Percentiles rank a stretch among this genome's conserved stretches.
Evolutionary conservation across 2,329 filamentous ascomycete genomes (phyloP).

Genomic region (Chalaropsis thielavioides): DNA sequence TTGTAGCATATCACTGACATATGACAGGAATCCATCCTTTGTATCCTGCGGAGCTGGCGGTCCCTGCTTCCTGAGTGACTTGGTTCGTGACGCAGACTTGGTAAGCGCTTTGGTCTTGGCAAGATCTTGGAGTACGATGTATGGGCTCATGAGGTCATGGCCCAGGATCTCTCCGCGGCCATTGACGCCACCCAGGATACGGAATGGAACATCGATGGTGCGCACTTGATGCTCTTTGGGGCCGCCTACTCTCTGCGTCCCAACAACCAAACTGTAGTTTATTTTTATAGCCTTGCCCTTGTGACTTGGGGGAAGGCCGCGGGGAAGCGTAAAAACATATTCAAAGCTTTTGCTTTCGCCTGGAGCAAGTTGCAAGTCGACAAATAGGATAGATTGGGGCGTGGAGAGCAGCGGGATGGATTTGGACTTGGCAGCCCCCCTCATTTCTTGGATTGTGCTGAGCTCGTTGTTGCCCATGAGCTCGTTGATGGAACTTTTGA

Average conservation of each 20-base stretch:
- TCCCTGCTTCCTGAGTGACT: slow-evolving; percentile 23
- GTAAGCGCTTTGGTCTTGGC: slow-evolving; percentile 36
- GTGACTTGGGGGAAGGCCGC: slow-evolving; percentile 79
- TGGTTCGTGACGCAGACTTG: slow-evolving; percentile 21
- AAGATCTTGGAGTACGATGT: slow-evolving; percentile 74
- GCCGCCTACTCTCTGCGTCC: slow-evolving; percentile 72
- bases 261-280: slow-evolving; percentile 76
- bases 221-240: slow-evolving; percentile 68
- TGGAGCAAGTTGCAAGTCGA: slow-evolving; percentile 73
- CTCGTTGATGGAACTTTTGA: slow-evolving; percentile 78
- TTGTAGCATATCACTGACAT: slow-evolving; percentile 60
- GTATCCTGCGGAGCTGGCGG: slow-evolving; percentile 22
- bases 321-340: slow-evolving; percentile 74
- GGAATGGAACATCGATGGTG: slow-evolving; percentile 84
- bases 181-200: slow-evolving; percentile 86
- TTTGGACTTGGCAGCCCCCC: slow-evolving; percentile 69
- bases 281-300: slow-evolving; percentile 91
- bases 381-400: slow-evolving; percentile 88
- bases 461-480: slow-evolving; percentile 75
- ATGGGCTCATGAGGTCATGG: slow-evolving; percentile 88
- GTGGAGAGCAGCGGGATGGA: slow-evolving; percentile 86
- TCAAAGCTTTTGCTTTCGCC: slow-evolving; percentile 80
- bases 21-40: slow-evolving; percentile 53
- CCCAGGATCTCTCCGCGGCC: slow-evolving; percentile 74
- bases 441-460: slow-evolving; percentile 92